Base-by-base conservation (phyloP, 805 yeast species). In the Saccharomyces mikatae region DNA sequence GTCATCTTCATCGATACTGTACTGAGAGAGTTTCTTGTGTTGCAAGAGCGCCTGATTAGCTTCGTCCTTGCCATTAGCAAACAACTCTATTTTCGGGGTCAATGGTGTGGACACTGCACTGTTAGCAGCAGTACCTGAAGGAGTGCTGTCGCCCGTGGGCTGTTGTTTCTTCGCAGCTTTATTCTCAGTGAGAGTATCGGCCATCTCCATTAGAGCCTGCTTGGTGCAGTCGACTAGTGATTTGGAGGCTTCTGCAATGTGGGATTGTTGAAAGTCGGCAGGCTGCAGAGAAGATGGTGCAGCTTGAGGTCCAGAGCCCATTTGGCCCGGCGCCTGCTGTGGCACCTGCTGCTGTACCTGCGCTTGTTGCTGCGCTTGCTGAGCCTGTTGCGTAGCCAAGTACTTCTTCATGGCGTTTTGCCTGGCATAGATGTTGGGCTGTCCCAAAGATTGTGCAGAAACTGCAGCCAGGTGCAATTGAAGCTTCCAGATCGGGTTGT, bases 1-100 rank as follows among this genome's bases (percentile, higher is more conserved):
- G 59, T 83, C 87, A 56, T 77, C 80, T 53, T 73, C 74, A 52
- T 74, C 75, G 27, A 69, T 69, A 52, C 73, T 71, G 51, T 64
- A 69, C 54, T 73, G 76, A 4, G 77, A 69, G 29, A 69, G 59
- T 59, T 75, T 75, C 62, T 74, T 74, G 57, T 72, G 74, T 58
- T 72, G 75, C 54, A 72, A 55, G 26, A 73, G 60, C 49, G 66
- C 64, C 60, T 4, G 67, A 52, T 53, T 60, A 52, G 57, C 60
- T 36, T 55, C 57, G 5, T 46, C 30, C 21, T 26, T 46, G 30
- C 48, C 48, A 22, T 24, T 27, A 14, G 30, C 48, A 46, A 31
- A 55, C 47, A 66, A 58, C 54, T 67, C 71, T 8, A 59, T 61
- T 49, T 63, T 64, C 47, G 71, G 70, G 6, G 71, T 67, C 11